phyloP scores from a whole-genome alignment of 2,329 filamentous ascomycete genomes.

The Diaporthe ampelina region DNA sequence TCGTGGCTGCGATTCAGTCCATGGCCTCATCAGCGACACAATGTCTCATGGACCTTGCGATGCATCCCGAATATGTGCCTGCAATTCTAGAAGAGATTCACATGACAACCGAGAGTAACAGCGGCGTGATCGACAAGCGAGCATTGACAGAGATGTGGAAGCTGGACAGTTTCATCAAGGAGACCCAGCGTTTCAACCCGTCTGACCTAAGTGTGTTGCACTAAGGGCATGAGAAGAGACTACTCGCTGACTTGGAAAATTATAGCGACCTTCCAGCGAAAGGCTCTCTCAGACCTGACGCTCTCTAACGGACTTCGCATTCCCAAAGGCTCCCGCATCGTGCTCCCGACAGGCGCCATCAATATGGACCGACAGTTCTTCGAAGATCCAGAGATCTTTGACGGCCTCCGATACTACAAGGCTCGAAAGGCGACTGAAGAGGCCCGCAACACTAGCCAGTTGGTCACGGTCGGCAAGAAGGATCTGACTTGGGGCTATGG shows the following conservation, averaged over 20 bases:
- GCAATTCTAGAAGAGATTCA: neutral
- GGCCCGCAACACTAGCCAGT: neutral
- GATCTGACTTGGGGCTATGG: conserved; percentile 40
- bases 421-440: neutral
- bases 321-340: conserved; percentile 27
- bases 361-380: conserved; percentile 16
- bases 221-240: fast-evolving
- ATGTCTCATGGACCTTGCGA: conserved; percentile 14
- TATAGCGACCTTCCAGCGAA: conserved; percentile 5
- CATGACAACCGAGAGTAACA: neutral
- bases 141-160: conserved; percentile 8
- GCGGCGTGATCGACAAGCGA: neutral
- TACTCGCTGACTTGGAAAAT: neutral
- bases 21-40: conserved; percentile 15
- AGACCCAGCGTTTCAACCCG: conserved; percentile 16
- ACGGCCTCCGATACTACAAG: conserved; percentile 12
- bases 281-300: neutral
- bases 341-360: conserved; percentile 16
- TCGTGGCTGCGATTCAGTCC: conserved; percentile 24
- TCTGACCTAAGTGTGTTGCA: neutral
- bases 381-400: conserved; percentile 3
- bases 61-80: neutral
- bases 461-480: conserved; percentile 21
- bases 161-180: conserved; percentile 31
- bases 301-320: conserved; percentile 13